These are phyloP conservation scores for Chrysosporium keratinophilum DNA, from an alignment of 2,329 filamentous ascomycete species.

Conservation along the genomic window DNA sequence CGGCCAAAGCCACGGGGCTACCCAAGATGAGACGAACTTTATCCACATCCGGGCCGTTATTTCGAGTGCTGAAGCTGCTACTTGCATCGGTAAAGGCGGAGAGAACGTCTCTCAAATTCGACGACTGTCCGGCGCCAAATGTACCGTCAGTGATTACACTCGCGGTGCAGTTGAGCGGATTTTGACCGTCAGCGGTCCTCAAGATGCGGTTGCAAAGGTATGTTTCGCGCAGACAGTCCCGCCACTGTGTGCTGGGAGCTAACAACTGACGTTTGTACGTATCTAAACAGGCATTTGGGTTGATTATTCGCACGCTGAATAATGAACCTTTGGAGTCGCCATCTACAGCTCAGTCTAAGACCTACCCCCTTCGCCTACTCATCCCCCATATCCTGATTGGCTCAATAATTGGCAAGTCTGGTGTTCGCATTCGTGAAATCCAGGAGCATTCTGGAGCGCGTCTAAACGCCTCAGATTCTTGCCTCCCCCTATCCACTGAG, in stretches of 20 bases:
- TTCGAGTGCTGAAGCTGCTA: constrained; percentile 92
- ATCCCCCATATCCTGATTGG: constrained; percentile 96
- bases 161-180: constrained; percentile 96
- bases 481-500: constrained; percentile 87
- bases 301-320: constrained; percentile 96
- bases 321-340: constrained; percentile 83
- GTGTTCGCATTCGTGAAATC: constrained; percentile 92
- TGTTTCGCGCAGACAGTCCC: constrained; percentile 22
- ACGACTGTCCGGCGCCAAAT: constrained; percentile 90
- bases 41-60: constrained; percentile 96
- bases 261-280: constrained; percentile 3
- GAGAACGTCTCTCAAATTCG: constrained; percentile 98
- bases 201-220: constrained; percentile 95
- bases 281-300: constrained; percentile 65
- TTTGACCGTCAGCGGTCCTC: constrained; percentile 88
- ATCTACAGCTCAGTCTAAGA: constrained; percentile 90
- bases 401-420: constrained; percentile 96
- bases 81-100: constrained; percentile 95
- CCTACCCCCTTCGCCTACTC: constrained; percentile 87
- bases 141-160: constrained; percentile 96
- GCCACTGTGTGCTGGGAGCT: constrained; percentile 17
- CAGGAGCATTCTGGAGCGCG: constrained; percentile 95
- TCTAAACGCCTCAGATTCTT: constrained; percentile 90
- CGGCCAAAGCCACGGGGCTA: constrained; percentile 34
- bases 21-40: constrained; percentile 88